Evolutionary conservation across 352 stramenopile genomes (phyloP).

Genomic region (Poterioochromonas sp.): DNA sequence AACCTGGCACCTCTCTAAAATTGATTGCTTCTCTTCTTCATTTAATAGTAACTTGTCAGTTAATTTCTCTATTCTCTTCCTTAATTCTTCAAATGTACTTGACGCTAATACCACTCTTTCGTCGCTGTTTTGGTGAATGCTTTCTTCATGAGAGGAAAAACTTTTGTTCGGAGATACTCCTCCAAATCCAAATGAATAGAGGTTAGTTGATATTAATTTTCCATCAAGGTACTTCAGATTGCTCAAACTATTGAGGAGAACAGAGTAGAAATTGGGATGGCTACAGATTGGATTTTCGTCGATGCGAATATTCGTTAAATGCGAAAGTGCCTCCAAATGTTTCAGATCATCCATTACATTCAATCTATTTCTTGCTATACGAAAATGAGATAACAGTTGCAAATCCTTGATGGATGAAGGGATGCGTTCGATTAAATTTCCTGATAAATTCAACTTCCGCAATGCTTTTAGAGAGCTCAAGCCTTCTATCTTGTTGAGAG

Average conservation of each 20-base stretch:
- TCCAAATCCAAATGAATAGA: no score
- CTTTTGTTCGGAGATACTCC: no score
- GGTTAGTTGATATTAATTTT: no score
- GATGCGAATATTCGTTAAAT: conserved; percentile 20
- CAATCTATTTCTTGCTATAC: neutral
- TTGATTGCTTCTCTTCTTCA: no score
- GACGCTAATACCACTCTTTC: no score
- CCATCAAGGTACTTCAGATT: neutral
- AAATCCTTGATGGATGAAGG: neutral
- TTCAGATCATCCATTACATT: neutral
- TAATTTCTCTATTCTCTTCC: no score
- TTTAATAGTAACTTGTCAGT: no score
- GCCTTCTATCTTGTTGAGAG: neutral
- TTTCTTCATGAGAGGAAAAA: no score
- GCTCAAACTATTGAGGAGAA: neutral
- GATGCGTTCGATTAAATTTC: conserved; percentile 22
- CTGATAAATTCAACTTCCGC: neutral
- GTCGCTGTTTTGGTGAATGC: no score
- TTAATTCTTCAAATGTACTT: no score
- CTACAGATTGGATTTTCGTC: neutral
- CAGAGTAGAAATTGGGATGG: neutral
- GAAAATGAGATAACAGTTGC: neutral
- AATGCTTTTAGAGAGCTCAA: neutral
- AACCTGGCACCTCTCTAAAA: no score
- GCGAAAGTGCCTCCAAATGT: neutral